Conservation (phyloP, 192 early-diverging fungal species). For the Phycomyces nitens region DNA sequence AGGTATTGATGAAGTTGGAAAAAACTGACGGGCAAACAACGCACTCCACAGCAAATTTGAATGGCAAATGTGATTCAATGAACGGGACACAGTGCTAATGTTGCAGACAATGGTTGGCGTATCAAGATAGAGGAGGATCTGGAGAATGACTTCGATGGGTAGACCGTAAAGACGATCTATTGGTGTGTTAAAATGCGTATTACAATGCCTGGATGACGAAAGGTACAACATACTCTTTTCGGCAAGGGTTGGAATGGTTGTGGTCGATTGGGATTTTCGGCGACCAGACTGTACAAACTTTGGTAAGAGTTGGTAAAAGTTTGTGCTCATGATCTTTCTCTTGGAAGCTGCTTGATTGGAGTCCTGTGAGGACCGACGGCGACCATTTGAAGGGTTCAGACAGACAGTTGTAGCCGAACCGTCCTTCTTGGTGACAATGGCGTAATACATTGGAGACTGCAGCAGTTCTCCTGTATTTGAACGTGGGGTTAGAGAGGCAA, state of each 20-base stretch:
- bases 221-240: too few species aligned
- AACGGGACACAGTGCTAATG: background rate
- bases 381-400: background rate
- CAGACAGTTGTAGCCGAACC: conserved; percentile 8
- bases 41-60: background rate
- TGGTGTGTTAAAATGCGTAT: background rate
- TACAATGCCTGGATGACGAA: too few species aligned
- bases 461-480: background rate
- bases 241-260: too few species aligned
- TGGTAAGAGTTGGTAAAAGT: background rate
- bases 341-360: background rate
- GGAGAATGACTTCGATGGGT: background rate
- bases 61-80: background rate
- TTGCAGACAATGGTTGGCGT: background rate
- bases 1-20: background rate
- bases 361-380: background rate
- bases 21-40: background rate
- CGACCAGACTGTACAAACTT: background rate
- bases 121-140: background rate
- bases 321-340: background rate
- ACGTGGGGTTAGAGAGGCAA: background rate
- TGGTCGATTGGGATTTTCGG: background rate
- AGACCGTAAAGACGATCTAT: background rate
- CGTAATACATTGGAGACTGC: conserved; percentile 3
- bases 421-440: conserved; percentile 5